Evolutionary conservation across 768 basidiomycete species (phyloP).

Genomic region (Russula lepida): DNA sequence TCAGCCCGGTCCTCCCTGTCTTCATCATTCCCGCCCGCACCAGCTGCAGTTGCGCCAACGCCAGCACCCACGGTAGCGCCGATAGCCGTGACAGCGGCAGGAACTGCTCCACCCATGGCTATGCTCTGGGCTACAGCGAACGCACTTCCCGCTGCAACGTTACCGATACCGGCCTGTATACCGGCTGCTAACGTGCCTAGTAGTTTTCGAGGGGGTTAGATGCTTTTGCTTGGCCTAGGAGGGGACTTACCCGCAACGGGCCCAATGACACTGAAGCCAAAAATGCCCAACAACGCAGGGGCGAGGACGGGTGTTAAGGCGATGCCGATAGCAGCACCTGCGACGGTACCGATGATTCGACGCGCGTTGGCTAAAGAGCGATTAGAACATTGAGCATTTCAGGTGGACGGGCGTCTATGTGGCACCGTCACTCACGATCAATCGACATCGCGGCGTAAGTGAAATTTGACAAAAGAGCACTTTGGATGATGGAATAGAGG

Average conservation of each 20-base stretch:
- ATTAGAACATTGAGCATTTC: not conserved
- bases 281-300: not conserved
- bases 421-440: not conserved
- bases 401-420: not conserved
- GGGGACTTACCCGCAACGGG: slow-evolving; percentile 2
- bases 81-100: not conserved
- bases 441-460: not conserved
- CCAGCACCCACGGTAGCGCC: not conserved
- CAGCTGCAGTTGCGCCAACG: not conserved
- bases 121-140: slow-evolving; percentile 7
- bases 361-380: too few species aligned
- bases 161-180: slow-evolving; percentile 10
- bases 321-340: not conserved
- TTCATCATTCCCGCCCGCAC: not conserved
- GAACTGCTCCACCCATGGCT: slow-evolving; percentile 8
- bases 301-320: not conserved
- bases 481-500: not conserved
- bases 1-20: not conserved
- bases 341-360: not conserved
- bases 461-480: not conserved
- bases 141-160: slow-evolving; percentile 8
- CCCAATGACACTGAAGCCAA: slow-evolving; percentile 2
- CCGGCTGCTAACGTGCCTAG: not conserved
- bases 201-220: not conserved
- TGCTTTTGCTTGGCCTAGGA: not conserved